phyloP scores from a whole-genome alignment of 371 early-diverging fungal species.

The Syncephalastrum sp. region DNA sequence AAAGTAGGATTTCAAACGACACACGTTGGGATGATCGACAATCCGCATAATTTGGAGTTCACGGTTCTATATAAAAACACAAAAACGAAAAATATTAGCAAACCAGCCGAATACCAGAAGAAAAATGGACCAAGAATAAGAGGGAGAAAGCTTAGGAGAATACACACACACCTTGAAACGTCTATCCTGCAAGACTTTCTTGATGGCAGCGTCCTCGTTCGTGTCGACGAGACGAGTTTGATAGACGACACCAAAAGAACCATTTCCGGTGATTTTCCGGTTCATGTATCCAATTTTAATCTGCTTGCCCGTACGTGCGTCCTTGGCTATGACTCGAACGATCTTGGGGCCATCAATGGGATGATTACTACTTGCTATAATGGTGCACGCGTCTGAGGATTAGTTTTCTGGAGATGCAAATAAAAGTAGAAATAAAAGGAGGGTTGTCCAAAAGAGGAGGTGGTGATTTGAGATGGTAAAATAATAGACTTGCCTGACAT shows the following conservation, averaged over 20 bases:
- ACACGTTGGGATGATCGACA: slow-evolving; percentile 88
- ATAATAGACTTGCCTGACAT: too few relatives aligned
- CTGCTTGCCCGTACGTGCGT: slow-evolving; percentile 81
- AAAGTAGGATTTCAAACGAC: slow-evolving; percentile 84
- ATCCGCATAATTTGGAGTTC: slow-evolving; percentile 95
- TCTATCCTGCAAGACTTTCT: slow-evolving; percentile 95
- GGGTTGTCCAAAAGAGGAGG: too few relatives aligned
- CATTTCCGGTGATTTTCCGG: slow-evolving; percentile 90
- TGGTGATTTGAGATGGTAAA: too few relatives aligned
- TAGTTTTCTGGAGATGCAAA: too few relatives aligned
- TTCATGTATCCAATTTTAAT: slow-evolving; percentile 86
- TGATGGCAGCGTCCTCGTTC: slow-evolving; percentile 85
- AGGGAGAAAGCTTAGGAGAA: neutral
- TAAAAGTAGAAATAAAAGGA: too few relatives aligned
- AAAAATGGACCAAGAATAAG: neutral
- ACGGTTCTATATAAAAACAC: slow-evolving; percentile 68
- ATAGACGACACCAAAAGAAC: slow-evolving; percentile 96
- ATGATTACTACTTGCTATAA: too few relatives aligned
- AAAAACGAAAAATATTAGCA: neutral
- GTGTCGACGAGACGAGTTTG: slow-evolving; percentile 82
- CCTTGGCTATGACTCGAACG: slow-evolving; percentile 65
- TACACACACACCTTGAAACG: slow-evolving; percentile 81
- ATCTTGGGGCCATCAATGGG: slow-evolving; percentile 12
- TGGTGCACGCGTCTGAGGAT: too few relatives aligned
- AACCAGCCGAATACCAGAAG: slow-evolving; percentile 1